Evolutionary conservation across 1,284 basidiomycete genomes (phyloP).

Genomic region (Rhodotorula sp.): DNA sequence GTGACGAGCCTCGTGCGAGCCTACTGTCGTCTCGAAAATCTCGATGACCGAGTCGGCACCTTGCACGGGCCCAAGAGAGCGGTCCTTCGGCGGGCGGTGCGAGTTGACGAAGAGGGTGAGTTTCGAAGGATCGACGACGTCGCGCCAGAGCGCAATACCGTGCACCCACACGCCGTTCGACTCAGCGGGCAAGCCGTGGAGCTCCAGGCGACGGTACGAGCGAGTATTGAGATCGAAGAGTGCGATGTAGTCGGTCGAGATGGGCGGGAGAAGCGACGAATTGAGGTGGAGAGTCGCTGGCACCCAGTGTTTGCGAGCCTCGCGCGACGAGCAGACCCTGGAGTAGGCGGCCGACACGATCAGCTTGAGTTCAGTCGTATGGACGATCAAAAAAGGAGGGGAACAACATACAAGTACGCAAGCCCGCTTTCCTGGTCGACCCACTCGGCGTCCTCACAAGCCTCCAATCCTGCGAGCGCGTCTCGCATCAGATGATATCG

Average conservation of each 20-base stretch:
- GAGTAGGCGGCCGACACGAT: too few species aligned
- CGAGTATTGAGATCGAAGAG: conserved; percentile 55
- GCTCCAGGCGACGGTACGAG: conserved; percentile 5
- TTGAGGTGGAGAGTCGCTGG: conserved; percentile 56
- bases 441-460: conserved; percentile 32
- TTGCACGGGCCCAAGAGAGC: conserved; percentile 51
- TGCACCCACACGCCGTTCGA: conserved; percentile 59
- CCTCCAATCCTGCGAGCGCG: conserved; percentile 10
- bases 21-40: conserved; percentile 63
- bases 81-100: conserved; percentile 58
- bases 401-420: conserved; percentile 29
- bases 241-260: conserved; percentile 62
- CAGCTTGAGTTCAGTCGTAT: too few species aligned
- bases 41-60: conserved; percentile 73
- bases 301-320: conserved; percentile 60
- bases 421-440: conserved; percentile 18
- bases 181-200: conserved; percentile 17
- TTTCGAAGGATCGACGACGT: conserved; percentile 57
- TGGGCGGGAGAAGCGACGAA: conserved; percentile 35
- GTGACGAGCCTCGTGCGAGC: conserved; percentile 57
- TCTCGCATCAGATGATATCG: not conserved
- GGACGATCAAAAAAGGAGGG: too few species aligned
- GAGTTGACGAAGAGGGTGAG: conserved; percentile 69
- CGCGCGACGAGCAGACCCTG: conserved; percentile 61
- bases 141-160: conserved; percentile 68